phyloP scores from a whole-genome alignment of 2,329 filamentous ascomycete genomes.

The Kalmusia sp. region DNA sequence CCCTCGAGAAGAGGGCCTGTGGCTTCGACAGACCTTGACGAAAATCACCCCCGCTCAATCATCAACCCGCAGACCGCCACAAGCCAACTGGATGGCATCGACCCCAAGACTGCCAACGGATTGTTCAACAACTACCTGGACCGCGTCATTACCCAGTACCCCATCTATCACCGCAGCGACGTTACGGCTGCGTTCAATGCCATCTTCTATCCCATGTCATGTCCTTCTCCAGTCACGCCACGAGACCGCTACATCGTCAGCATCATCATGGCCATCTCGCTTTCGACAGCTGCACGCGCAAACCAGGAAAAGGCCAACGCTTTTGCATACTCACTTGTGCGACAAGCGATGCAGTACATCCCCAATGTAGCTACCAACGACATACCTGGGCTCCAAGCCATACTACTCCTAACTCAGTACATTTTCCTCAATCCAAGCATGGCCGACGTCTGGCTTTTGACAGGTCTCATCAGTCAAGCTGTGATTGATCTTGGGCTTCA shows the following conservation, averaged over 20 bases:
- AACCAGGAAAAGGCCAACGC: slow-evolving; percentile 43
- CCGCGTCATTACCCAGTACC: slow-evolving; percentile 44
- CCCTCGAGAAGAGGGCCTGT: slow-evolving; percentile 44
- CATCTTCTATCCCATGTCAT: slow-evolving; percentile 36
- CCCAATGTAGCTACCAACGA: slow-evolving; percentile 46
- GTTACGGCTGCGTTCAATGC: slow-evolving; percentile 42
- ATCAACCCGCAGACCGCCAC: slow-evolving; percentile 42
- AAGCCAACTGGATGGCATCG: slow-evolving; percentile 34
- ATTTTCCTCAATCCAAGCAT: slow-evolving; percentile 46
- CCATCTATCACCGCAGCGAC: slow-evolving; percentile 45
- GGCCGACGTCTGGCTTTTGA: slow-evolving; percentile 46
- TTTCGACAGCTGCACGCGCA: slow-evolving; percentile 42
- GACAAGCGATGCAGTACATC: slow-evolving; percentile 46
- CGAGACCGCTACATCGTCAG: slow-evolving; percentile 45
- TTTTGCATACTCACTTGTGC: slow-evolving; percentile 39
- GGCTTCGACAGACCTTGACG: slow-evolving; percentile 42
- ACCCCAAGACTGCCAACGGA: slow-evolving; percentile 38
- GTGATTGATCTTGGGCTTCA: slow-evolving; percentile 46
- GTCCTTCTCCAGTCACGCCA: slow-evolving; percentile 31
- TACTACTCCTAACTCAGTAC: slow-evolving; percentile 45
- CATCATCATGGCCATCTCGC: slow-evolving; percentile 47
- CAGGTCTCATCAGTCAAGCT: slow-evolving; percentile 45
- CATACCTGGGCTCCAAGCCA: slow-evolving; percentile 41
- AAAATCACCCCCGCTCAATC: slow-evolving; percentile 46
- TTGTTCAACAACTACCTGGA: slow-evolving; percentile 43